A percentile compares a stretch with the other conserved stretches of the same genome.
phyloP scores from a whole-genome alignment of 352 stramenopile genomes.

The Pythium aristosporum region DNA sequence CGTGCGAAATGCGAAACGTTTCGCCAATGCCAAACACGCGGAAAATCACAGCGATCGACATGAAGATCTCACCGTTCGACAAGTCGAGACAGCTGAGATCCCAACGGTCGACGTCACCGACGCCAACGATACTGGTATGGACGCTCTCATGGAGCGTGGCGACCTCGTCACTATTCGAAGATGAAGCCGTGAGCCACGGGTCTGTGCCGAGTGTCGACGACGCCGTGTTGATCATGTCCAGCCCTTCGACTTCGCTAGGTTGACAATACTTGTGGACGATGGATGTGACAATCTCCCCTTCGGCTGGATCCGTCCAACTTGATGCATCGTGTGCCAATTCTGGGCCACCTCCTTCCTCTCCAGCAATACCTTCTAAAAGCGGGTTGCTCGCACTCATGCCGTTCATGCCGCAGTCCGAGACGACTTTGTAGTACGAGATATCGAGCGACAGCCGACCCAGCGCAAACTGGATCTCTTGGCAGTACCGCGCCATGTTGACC shows the following conservation, averaged over 20 bases:
- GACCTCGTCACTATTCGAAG: background rate
- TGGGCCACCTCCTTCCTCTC: conserved; percentile 9
- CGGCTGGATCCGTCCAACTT: background rate
- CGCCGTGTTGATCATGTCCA: conserved; percentile 7
- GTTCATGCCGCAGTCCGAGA: conserved; percentile 26
- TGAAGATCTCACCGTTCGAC: conserved; percentile 17
- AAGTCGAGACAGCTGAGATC: conserved; percentile 26
- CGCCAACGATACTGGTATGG: conserved; percentile 39
- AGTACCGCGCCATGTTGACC: conserved; percentile 59
- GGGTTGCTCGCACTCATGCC: conserved; percentile 15
- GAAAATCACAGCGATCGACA: conserved; percentile 29
- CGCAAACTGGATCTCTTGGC: conserved; percentile 65
- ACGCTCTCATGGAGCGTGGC: background rate
- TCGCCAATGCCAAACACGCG: conserved; percentile 41
- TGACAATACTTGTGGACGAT: conserved; percentile 40
- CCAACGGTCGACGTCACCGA: conserved; percentile 40
- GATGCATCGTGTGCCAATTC: conserved; percentile 4
- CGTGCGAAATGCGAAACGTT: conserved; percentile 31
- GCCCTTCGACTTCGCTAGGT: conserved; percentile 2
- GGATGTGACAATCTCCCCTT: conserved; percentile 33
- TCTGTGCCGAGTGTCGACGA: conserved; percentile 13
- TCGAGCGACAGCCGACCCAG: conserved; percentile 64
- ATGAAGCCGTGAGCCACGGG: background rate
- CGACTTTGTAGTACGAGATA: conserved; percentile 80
- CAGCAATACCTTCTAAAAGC: background rate